Percentiles rank a stretch among this genome's conserved stretches.
These are phyloP conservation scores for Neoboletus magnificus DNA, from an alignment of 768 basidiomycete species.

Conservation along the genomic window DNA sequence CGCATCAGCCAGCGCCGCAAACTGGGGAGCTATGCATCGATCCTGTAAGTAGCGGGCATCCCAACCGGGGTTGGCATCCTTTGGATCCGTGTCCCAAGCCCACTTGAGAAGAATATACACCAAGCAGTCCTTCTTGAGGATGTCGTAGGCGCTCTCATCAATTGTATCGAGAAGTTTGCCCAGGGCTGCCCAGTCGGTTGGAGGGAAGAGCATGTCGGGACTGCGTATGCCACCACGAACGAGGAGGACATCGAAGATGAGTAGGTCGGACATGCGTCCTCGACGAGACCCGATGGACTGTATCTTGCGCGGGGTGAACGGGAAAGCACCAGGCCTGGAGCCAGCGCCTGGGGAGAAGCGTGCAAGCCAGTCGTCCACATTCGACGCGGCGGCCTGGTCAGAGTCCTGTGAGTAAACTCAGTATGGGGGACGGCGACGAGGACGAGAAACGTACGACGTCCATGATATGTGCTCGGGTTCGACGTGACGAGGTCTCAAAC, in stretches of 20 bases:
- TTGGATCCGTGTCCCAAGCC: constrained; percentile 67
- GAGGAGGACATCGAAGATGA: constrained; percentile 75
- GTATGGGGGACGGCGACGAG: neutral
- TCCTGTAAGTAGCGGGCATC: constrained; percentile 43
- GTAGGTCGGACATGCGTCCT: constrained; percentile 53
- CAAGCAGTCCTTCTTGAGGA: constrained; percentile 76
- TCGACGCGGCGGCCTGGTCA: constrained; percentile 1
- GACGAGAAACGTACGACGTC: constrained; percentile 25
- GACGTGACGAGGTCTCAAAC: neutral
- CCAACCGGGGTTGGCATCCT: constrained; percentile 35
- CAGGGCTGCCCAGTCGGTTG: constrained; percentile 52
- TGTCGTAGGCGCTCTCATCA: constrained; percentile 60
- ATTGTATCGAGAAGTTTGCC: constrained; percentile 59
- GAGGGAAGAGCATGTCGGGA: constrained; percentile 67
- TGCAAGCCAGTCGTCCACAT: constrained; percentile 24
- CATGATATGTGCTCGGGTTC: constrained; percentile 17
- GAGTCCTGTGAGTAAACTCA: constrained; percentile 15
- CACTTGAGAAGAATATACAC: constrained; percentile 80
- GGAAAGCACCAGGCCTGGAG: constrained; percentile 41
- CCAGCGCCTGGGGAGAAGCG: constrained; percentile 45
- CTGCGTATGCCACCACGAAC: constrained; percentile 57
- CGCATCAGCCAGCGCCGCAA: constrained; percentile 71
- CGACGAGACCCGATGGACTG: constrained; percentile 63
- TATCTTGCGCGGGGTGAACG: constrained; percentile 53
- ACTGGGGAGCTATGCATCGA: constrained; percentile 73